Percentiles rank a stretch among this genome's conserved stretches.
Conservation (phyloP, 179 eudicot species). For the Corrigiola litoralis region DNA sequence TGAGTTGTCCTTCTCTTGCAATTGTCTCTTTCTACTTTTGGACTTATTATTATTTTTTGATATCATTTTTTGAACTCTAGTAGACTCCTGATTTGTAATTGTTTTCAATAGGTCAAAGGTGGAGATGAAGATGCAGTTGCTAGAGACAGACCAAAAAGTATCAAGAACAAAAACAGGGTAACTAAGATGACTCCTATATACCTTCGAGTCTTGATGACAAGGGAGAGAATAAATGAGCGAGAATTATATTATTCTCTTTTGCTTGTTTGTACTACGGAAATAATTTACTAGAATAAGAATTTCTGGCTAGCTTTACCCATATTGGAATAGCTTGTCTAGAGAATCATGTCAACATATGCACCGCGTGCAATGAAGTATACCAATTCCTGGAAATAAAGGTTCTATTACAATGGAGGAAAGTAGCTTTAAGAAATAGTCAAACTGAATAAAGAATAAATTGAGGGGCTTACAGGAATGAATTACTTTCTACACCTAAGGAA, state of each 20-base stretch:
- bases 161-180: constrained; percentile 20
- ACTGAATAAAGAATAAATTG: neutral
- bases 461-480: neutral
- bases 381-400: neutral
- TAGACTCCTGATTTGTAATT: neutral
- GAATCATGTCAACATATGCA: neutral
- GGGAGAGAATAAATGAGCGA: neutral
- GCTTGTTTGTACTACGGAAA: neutral
- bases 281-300: neutral
- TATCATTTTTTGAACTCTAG: neutral
- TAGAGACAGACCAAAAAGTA: constrained; percentile 7
- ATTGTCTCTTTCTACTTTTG: neutral
- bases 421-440: neutral
- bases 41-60: neutral
- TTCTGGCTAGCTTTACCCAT: neutral
- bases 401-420: neutral
- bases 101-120: constrained; percentile 18
- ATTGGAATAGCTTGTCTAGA: neutral
- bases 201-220: neutral
- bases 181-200: neutral
- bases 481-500: neutral
- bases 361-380: neutral
- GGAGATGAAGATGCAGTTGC: constrained; percentile 13
- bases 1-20: neutral
- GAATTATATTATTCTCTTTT: neutral